Evolutionary conservation across 2,329 filamentous ascomycete genomes (phyloP).

Genomic region (Arthrobotrys megalospora): DNA sequence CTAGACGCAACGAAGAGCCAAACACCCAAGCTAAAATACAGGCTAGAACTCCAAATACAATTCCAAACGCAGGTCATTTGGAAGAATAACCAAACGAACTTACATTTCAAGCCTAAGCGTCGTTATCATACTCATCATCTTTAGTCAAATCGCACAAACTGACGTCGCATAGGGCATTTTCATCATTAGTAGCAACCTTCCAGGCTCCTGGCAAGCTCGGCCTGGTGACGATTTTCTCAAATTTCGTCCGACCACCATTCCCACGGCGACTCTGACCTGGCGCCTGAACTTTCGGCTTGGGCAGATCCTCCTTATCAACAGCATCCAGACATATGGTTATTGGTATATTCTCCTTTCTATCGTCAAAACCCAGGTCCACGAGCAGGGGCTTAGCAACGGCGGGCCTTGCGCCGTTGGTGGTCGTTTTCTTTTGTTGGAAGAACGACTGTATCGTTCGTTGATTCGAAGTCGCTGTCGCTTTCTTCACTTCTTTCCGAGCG

Average conservation of each 20-base stretch:
- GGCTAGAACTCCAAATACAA: background rate
- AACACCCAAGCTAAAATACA: background rate
- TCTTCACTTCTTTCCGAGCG: conserved; percentile 25
- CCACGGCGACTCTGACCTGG: background rate
- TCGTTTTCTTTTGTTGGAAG: conserved; percentile 38
- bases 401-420: background rate
- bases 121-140: background rate
- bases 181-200: conserved; percentile 33
- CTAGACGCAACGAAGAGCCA: background rate
- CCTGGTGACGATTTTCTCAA: conserved; percentile 32
- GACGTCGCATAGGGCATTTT: conserved; percentile 39
- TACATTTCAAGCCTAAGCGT: background rate
- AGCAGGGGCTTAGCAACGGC: background rate
- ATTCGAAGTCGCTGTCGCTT: background rate
- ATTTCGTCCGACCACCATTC: background rate
- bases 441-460: conserved; percentile 41
- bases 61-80: background rate
- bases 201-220: conserved; percentile 50
- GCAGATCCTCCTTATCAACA: background rate
- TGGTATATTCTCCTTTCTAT: conserved; percentile 27
- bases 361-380: background rate
- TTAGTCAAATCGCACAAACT: conserved; percentile 45
- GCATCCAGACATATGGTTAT: background rate
- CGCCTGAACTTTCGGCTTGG: background rate
- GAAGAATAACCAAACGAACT: background rate